phyloP scores from a whole-genome alignment of 164 flowering plant species.

The Piper longum region DNA sequence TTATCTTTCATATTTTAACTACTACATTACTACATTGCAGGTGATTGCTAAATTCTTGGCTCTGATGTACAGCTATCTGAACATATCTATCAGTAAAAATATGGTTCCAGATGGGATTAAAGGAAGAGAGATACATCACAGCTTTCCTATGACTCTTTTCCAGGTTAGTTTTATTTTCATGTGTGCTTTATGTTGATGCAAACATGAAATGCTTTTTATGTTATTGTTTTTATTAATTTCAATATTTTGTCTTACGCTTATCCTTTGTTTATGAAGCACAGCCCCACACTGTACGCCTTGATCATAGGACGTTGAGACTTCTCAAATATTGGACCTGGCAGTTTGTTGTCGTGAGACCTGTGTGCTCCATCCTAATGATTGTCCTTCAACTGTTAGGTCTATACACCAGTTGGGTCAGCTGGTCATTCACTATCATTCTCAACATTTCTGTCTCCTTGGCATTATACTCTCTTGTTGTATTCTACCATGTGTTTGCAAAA shows the following conservation, averaged over 20 bases:
- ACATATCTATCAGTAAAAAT: constrained; percentile 67
- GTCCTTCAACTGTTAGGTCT: constrained; percentile 54
- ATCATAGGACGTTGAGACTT: constrained; percentile 54
- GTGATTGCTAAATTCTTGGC: constrained; percentile 94
- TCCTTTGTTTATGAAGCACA: constrained; percentile 25
- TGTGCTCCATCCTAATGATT: constrained; percentile 82
- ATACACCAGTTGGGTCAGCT: constrained; percentile 80
- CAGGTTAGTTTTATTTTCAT: constrained; percentile 33
- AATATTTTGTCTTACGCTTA: background rate
- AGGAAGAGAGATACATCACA: constrained; percentile 87
- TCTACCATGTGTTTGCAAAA: constrained; percentile 88
- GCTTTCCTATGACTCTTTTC: constrained; percentile 89
- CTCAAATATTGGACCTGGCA: constrained; percentile 97
- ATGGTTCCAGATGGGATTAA: constrained; percentile 86
- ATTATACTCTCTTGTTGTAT: constrained; percentile 71
- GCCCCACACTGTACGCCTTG: constrained; percentile 62
- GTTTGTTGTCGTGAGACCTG: constrained; percentile 78
- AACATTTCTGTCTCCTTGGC: constrained; percentile 82
- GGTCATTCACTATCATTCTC: constrained; percentile 83
- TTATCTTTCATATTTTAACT: background rate
- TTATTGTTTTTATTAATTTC: background rate
- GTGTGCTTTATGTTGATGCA: background rate
- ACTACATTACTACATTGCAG: constrained; percentile 23
- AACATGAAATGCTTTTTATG: background rate
- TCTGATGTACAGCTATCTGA: constrained; percentile 81